Evolutionary conservation across 2,329 filamentous ascomycete species (phyloP), one percentile per base, ranked within the genome.

Genomic region (Microsporum ferrugineum): DNA sequence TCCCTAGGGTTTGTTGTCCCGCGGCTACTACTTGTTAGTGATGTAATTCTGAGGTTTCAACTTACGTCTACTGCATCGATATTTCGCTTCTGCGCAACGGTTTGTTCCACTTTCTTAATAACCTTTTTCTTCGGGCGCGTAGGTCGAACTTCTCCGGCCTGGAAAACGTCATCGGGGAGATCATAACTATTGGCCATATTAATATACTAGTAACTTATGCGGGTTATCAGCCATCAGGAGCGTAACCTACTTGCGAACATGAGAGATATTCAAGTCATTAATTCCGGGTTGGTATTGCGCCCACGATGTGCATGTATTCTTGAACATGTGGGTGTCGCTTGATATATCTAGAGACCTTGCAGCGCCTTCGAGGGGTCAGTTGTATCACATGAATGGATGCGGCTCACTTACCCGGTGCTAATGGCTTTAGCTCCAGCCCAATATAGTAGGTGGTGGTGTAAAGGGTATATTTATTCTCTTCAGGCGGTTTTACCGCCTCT

Each of bases 361-460:
- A 36, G 75, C 72, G 62, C 75, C 77, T 73, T 65, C 29, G 38
- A 34, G 59, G 63, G 65, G 69, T 73, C 66, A 73, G 68, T 68
- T 66, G 64, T 61, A 68, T 71, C 65, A 65, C 38, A 43, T 49
- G 62, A 49, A 62, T 36, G 23, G 60, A 27, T 55, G 17, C 59
- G 53, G 51, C 53, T 47, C 51, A 77, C 83, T 71, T 80, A 90
- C 89, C 87, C 78, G 86, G 82, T 41, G 81, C 80, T 60, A 96
- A 76, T 68, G 87, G 82, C 56, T 82, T 82, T 61, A 97, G 76
- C 70, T 92, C 88, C 56, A 97, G 80, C 39, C 94, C 94, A 70
- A 99, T 90, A 71, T 97, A 99, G 73, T 91, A 92, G 0, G 91
- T 96, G 29, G 90, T 91, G 0, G 92, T 97, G 71, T 89, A 95